Evolutionary conservation across 192 early-diverging fungal species (phyloP), one percentile per base, ranked within the genome.

Genomic region (Coemansia sp.): DNA sequence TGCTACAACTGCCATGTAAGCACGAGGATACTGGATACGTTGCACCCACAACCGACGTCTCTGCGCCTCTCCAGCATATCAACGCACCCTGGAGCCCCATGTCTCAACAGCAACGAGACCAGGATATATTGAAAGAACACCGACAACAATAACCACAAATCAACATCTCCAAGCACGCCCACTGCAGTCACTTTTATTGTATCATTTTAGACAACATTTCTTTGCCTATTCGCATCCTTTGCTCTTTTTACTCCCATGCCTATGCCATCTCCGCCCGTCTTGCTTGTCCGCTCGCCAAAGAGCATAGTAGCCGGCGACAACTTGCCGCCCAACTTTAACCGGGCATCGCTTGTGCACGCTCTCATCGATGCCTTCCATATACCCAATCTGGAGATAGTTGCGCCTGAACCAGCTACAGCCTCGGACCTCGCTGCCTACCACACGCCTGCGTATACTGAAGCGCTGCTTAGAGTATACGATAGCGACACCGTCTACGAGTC

Each of bases 271-370:
- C n/a, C n/a, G n/a, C 9, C 22, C 2, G 36, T 64, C 1, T 53
- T 42, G 22, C 65, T 74, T 26, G 49, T 74, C 11, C 49, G 72
- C 15, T 74, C 72, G 3, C 34, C 41, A 17, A n/a, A 47, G 34
- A 63, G 64, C 53, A 63, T 67, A 11, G 14, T 22, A 8, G 67
- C 60, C 4, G 70, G 70, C 17, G 77, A 78, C 50, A 22, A 8
- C 24, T 56, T 78, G 10, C 77, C 77, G 1, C 32, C 70, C 5
- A 78, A 78, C 43, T 1, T 9, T 9, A 58, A 49, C 19, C 58
- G 74, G 7, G 60, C 77, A 17, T 64, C 60, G 11, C 58, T 53
- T 4, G 70, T 78, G n/a, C 77, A 78, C 22, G 60, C 56, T 8
- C 66, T 78, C 10, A 65, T 73, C 20, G 42, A 65, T 6, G 70